Evolutionary conservation across 768 basidiomycete genomes (phyloP), one percentile per base, ranked within the genome.

Genomic region (Russula ochroleuca): DNA sequence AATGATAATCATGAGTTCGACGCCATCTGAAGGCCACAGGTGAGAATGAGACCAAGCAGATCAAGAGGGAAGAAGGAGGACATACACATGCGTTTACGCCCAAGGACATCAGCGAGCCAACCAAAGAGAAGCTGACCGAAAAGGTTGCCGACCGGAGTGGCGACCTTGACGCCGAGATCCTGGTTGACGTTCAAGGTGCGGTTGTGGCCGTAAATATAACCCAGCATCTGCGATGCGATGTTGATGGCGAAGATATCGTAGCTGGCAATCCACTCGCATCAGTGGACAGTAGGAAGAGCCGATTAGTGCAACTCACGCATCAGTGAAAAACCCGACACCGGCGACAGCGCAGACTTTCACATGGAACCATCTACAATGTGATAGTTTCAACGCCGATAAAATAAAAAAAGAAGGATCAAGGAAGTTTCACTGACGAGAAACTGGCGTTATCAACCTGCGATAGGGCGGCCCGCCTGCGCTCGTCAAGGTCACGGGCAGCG

Each of bases 181-280:
- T 83, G 81, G 68, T 81, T 78, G 23, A 76, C 53, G 14, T 73
- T 75, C 41, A 83, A 75, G 0, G 50, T 66, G 70, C 57, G 40
- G 23, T 61, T 69, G 17, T 72, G 59, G 50, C 84, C 83, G 58
- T 94, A 94, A 61, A 94, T 85, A 70, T 87, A 90, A 28, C 87
- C 90, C 61, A 96, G 75, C 91, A 95, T 94, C 0, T 79, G 79
- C 0, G 88, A 84, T 0, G 84, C 92, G 50, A 95, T 90, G 74
- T 87, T 92, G 76, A 95, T 95, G 8, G 91, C 89, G 70, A 94
- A 97, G 64, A 95, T 87, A 66, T 93, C 92, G 70, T 91, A 91
- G 63, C 83, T 84, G 60, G 19, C 10, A 35, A 33, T 17, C 21
- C 25, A 35, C 8, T 8, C 5, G 37, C 10, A 35, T 41, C 25